A percentile compares a stretch with the other conserved stretches of the same genome.
phyloP scores from a whole-genome alignment of 2,329 filamentous ascomycete genomes.

The Fusarium nelsonii region DNA sequence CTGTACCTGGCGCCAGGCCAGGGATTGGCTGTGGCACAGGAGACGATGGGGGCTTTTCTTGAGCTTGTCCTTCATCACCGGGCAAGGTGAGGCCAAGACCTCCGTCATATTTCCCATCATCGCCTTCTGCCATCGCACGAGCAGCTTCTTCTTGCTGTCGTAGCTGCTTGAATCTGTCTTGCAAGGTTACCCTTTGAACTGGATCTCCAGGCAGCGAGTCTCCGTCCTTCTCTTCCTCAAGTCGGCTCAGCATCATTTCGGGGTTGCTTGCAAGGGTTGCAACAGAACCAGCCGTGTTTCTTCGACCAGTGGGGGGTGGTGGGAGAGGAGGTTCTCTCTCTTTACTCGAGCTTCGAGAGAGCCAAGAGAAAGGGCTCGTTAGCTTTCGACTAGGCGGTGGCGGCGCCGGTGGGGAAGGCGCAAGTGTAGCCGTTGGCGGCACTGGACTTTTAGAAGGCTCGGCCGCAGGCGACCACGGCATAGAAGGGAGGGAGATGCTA shows the following conservation, averaged over 20 bases:
- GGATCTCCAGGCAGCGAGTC: constrained; percentile 60
- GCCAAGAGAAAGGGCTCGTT: constrained; percentile 88
- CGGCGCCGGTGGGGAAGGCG: constrained; percentile 50
- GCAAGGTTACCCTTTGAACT: constrained; percentile 71
- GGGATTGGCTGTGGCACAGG: constrained; percentile 75
- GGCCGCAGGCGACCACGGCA: constrained; percentile 76
- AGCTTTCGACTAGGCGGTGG: constrained; percentile 73
- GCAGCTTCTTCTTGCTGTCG: constrained; percentile 80
- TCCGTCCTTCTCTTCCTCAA: constrained; percentile 77
- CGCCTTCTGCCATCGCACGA: constrained; percentile 60
- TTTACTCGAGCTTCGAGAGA: constrained; percentile 76
- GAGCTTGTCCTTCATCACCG: constrained; percentile 45
- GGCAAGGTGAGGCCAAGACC: constrained; percentile 41
- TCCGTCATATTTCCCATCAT: constrained; percentile 63
- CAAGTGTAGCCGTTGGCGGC: constrained; percentile 51
- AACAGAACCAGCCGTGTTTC: constrained; percentile 85
- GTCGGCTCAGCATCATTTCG: constrained; percentile 80
- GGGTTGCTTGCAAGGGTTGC: constrained; percentile 84
- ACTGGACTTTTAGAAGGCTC: constrained; percentile 61
- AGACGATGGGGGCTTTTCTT: constrained; percentile 55
- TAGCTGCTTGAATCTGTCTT: constrained; percentile 82
- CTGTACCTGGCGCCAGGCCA: constrained; percentile 84
- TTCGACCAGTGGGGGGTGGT: constrained; percentile 64
- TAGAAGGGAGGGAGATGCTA: constrained; percentile 78
- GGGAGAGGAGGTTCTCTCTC: constrained; percentile 66